These are phyloP conservation scores for Plasmodium gallinaceum DNA, from an alignment of 169 alveolate genomes.

Conservation along the genomic window DNA sequence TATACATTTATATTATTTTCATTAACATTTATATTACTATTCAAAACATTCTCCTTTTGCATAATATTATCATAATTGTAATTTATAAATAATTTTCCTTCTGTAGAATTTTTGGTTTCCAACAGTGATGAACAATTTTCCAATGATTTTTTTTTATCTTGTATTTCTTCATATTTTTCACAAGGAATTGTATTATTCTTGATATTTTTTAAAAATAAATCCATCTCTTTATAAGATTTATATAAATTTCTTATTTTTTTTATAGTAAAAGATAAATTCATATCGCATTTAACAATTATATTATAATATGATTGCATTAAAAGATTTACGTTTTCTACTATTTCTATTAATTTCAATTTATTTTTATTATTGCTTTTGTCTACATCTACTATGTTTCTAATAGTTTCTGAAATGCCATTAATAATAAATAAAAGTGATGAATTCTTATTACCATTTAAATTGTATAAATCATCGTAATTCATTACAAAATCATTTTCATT, in stretches of 20 bases:
- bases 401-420: conserved; percentile 29
- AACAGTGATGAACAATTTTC: not conserved
- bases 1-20: not conserved
- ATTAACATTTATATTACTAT: not conserved
- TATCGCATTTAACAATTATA: conserved; percentile 21
- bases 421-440: conserved; percentile 45
- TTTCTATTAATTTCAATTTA: conserved; percentile 21
- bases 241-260: conserved; percentile 32
- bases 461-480: not conserved
- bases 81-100: not conserved
- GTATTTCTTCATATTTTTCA: too few species aligned
- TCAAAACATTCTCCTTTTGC: not conserved
- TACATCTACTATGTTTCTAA: not conserved
- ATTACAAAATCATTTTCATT: too few species aligned
- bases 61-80: too few species aligned
- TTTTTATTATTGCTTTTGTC: conserved; percentile 44
- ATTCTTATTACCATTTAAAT: not conserved
- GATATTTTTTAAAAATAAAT: not conserved
- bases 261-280: not conserved
- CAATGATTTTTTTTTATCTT: not conserved
- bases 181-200: not conserved
- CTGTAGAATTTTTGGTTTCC: not conserved
- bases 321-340: conserved; percentile 30
- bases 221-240: conserved; percentile 10
- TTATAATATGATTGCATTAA: conserved; percentile 47